These are phyloP conservation scores for Chenopodium berlandieri DNA, from an alignment of 148 eudicot species.

Conservation along the genomic window DNA sequence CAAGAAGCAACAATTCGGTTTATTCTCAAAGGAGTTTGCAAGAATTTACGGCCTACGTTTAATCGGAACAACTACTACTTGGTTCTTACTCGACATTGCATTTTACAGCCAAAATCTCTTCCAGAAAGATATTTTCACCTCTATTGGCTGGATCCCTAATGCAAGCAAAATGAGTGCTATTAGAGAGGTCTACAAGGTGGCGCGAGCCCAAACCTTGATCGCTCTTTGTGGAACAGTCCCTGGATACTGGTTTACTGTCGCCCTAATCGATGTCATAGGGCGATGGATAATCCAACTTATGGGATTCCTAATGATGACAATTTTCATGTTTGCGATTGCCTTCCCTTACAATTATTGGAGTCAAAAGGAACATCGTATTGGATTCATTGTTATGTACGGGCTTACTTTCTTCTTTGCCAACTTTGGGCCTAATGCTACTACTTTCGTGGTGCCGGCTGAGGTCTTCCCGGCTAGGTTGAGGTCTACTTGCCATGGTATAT, in stretches of 20 bases:
- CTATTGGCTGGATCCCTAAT: constrained; percentile 57
- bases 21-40: constrained; percentile 53
- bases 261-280: constrained; percentile 58
- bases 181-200: constrained; percentile 50
- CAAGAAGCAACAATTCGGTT: constrained; percentile 31
- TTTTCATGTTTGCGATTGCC: constrained; percentile 76
- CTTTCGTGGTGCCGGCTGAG: constrained; percentile 65
- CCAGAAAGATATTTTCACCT: constrained; percentile 60
- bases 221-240: constrained; percentile 71
- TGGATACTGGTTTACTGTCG: constrained; percentile 73
- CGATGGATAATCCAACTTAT: constrained; percentile 55
- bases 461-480: constrained; percentile 58
- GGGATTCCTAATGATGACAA: constrained; percentile 75
- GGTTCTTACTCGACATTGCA: constrained; percentile 79
- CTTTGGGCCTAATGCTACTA: constrained; percentile 67
- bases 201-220: constrained; percentile 59
- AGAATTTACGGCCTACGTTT: constrained; percentile 54
- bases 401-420: constrained; percentile 65
- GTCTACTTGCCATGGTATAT: constrained; percentile 64
- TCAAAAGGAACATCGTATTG: constrained; percentile 31
- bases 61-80: constrained; percentile 59
- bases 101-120: constrained; percentile 74
- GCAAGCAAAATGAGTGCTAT: constrained; percentile 60
- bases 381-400: constrained; percentile 52
- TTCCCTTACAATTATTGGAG: constrained; percentile 61